phyloP scores from a whole-genome alignment of 495 filamentous ascomycete species.

The Talaromyces thailandensis region DNA sequence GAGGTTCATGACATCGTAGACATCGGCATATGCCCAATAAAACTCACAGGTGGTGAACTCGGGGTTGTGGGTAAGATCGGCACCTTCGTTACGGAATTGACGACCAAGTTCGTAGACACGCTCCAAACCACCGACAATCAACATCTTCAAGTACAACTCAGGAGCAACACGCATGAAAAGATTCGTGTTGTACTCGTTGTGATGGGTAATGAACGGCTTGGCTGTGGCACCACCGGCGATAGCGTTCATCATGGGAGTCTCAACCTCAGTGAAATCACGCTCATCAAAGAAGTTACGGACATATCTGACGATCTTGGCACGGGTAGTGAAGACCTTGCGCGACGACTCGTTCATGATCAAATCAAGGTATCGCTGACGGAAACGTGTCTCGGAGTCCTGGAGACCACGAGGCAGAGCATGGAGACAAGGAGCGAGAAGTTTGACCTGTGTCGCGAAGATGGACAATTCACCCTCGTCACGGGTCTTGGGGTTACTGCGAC shows the following conservation, averaged over 20 bases:
- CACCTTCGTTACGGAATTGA: conserved; percentile 90
- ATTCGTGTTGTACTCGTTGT: conserved; percentile 89
- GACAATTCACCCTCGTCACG: conserved; percentile 81
- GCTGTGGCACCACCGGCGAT: conserved; percentile 95
- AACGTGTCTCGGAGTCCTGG: conserved; percentile 87
- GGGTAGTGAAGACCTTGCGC: conserved; percentile 69
- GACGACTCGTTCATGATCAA: conserved; percentile 88
- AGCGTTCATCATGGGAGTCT: conserved; percentile 95
- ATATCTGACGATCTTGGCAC: conserved; percentile 76
- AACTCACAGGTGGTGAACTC: conserved; percentile 98
- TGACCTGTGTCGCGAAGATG: conserved; percentile 81
- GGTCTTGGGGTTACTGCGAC: conserved; percentile 83
- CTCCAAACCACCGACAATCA: conserved; percentile 89
- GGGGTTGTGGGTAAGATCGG: conserved; percentile 96
- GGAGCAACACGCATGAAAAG: conserved; percentile 93
- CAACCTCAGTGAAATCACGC: conserved; percentile 84
- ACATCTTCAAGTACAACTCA: conserved; percentile 91
- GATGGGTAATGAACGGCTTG: conserved; percentile 88
- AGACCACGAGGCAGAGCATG: conserved; percentile 91
- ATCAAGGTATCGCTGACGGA: conserved; percentile 88
- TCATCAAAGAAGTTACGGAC: conserved; percentile 81
- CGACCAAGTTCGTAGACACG: conserved; percentile 89
- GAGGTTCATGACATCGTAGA: conserved; percentile 84
- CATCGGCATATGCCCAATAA: conserved; percentile 91
- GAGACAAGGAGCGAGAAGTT: conserved; percentile 82